Conservation (phyloP, 148 eudicot genomes). For the Amaranthus palmeri region DNA sequence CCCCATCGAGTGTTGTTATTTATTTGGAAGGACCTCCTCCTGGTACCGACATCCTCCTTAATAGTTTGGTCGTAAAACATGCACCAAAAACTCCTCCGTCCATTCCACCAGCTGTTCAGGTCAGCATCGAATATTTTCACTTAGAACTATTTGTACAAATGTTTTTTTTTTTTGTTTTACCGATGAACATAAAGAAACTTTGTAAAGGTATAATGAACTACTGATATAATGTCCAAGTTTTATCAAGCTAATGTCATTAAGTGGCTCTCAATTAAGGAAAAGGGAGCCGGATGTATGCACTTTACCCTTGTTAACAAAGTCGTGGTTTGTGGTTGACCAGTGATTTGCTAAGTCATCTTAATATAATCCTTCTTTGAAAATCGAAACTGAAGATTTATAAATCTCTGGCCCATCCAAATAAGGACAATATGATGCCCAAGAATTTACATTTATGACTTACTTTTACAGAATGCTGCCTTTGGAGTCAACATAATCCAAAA, state of each 20-base stretch:
- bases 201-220: background rate
- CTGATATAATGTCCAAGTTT: background rate
- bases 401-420: background rate
- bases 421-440: background rate
- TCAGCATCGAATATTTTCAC: slow-evolving; percentile 23
- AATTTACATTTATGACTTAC: background rate
- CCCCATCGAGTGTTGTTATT: slow-evolving; percentile 61
- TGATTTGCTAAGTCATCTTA: too few species aligned
- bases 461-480: slow-evolving; percentile 46
- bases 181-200: background rate
- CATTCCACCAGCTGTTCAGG: slow-evolving; percentile 74
- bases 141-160: background rate
- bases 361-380: too few species aligned
- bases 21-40: slow-evolving; percentile 92
- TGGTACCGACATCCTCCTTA: slow-evolving; percentile 83
- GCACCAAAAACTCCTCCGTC: slow-evolving; percentile 80
- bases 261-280: too few species aligned
- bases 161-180: background rate
- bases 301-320: too few species aligned
- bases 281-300: too few species aligned
- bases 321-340: too few species aligned
- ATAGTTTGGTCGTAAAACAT: slow-evolving; percentile 66
- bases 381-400: background rate
- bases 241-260: too few species aligned
- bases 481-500: slow-evolving; percentile 78